Base-by-base conservation (phyloP, 331 rosid genomes). In the Malus hybrid region DNA sequence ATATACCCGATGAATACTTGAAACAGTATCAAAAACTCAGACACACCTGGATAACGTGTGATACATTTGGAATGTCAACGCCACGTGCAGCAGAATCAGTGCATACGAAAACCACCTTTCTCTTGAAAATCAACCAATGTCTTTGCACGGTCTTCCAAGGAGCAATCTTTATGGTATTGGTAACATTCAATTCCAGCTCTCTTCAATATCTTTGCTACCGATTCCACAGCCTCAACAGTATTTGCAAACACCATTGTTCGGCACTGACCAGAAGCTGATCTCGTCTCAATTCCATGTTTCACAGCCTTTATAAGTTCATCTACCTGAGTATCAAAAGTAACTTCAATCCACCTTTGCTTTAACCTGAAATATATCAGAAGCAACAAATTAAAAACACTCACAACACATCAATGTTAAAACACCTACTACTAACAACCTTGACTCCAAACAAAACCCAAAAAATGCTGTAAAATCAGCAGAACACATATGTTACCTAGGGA, bases 61-160 rank as follows among this genome's bases (percentile, higher is more conserved):
- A 85, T 78, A 94, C 88, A 65, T 91, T 88, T 66, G 97, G 88
- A 82, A 94, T 91, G 82, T 94, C 97, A 78, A 92, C 89, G 63
- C 99, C 97, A 72, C 97, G 93, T 28, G 99, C 92, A 66, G 96
- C 99, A 70, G 99, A 96, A 85, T 92, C 99, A 34, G 99, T 94
- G 76, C 97, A 94, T 61, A 92, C 97, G 79, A 94, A 88, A 86
- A 92, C 99, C 97, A 81, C 99, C 99, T 58, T 85, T 89, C 81
- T 88, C 84, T 28, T 83, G 80, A 80, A 94, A 92, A 80, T 88
- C 95, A 78, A 83, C 74, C 28, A 92, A 80, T 71, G 90, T 83
- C 73, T 86, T 86, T 61, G 93, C 84, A 46, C 96, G 93, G 84
- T 85, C 97, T 82, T 94, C 99, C 89, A 92, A 88, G 44, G 91